Base-by-base conservation (phyloP, 2,329 filamentous ascomycete species). In the Falciphora oryzae region DNA sequence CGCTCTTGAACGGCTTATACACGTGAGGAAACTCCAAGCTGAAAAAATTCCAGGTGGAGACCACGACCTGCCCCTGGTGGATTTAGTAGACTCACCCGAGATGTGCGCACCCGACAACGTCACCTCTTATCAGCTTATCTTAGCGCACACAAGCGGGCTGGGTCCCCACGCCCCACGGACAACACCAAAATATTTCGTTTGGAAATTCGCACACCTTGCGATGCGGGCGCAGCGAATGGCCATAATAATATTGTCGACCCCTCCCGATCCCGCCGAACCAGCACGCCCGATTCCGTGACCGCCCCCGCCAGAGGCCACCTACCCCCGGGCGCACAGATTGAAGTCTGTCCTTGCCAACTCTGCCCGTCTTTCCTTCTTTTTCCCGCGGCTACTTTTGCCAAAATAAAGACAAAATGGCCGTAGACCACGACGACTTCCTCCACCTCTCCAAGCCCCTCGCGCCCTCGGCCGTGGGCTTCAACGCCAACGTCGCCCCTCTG, bases 381-480 rank as follows among this genome's bases (percentile, higher is more conserved):
- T 31, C 28, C 32, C 57, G 25, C 7, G 22, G n/a, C 56, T 79
- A 16, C 35, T 18, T 18, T 38, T 5, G 35, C 35, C 35, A 38
- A 16, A 18, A 4, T 11, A 38, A 2, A 16, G 16, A 16, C 85
- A 93, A 74, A 79, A 97, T 96, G 93, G 89, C 92, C 78, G 82
- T 86, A 75, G 82, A 88, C 77, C 84, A 86, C 73, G 90, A 94
- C 78, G 90, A 91, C 69, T 98, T 97, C 83, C 88, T 98, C 74
- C 95, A 99, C 79, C 89, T 99, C 71, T 89, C 94, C 75, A 89
- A 95, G 78, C 95, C 95, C 73, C 84, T 98, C 74, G 93, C 92
- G 77, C 92, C 93, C 71, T 88, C 89, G 68, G 83, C 86, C 66
- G 83, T 93, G 72, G 91, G 90, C 76, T 87, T 91, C 75, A 90